Conservation (phyloP, 257 asterid genomes). For the Penstemon barbatus region DNA sequence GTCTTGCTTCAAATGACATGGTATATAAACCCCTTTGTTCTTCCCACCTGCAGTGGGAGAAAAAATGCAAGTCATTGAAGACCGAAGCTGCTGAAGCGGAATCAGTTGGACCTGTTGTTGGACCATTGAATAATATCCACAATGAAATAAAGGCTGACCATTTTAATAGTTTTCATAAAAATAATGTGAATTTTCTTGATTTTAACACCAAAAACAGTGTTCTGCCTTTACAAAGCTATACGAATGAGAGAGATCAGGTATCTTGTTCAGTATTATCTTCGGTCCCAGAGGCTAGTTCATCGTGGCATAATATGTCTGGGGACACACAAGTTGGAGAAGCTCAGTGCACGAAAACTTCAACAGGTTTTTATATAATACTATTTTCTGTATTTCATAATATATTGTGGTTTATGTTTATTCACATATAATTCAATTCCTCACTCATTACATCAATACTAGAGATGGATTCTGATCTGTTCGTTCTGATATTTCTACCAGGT, state of each 20-base stretch:
- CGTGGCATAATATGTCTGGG: slow-evolving; percentile 34
- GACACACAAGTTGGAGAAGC: slow-evolving; percentile 32
- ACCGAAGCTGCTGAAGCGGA: slow-evolving; percentile 50
- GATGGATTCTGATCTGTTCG: slow-evolving; percentile 23
- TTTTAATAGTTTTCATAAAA: slow-evolving; percentile 55
- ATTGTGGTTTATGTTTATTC: background rate
- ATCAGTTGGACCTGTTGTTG: slow-evolving; percentile 42
- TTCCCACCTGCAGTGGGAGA: slow-evolving; percentile 75
- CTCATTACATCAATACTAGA: background rate
- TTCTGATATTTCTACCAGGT: slow-evolving; percentile 37
- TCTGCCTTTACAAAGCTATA: slow-evolving; percentile 79
- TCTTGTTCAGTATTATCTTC: slow-evolving; percentile 45
- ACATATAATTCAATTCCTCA: background rate
- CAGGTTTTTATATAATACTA: slow-evolving; percentile 43
- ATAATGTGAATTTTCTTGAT: slow-evolving; percentile 45
- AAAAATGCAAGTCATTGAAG: slow-evolving; percentile 61
- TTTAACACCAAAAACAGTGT: slow-evolving; percentile 48
- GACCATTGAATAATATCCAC: slow-evolving; percentile 78
- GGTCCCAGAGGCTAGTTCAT: slow-evolving; percentile 40
- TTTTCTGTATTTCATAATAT: background rate
- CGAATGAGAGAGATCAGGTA: slow-evolving; percentile 68
- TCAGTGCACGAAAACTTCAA: slow-evolving; percentile 29
- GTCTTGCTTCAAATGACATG: slow-evolving; percentile 11
- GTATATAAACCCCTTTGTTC: slow-evolving; percentile 16
- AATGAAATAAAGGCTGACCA: slow-evolving; percentile 63